Base-by-base conservation (phyloP, 169 alveolate genomes). In the Cryptosporidium sp. region DNA sequence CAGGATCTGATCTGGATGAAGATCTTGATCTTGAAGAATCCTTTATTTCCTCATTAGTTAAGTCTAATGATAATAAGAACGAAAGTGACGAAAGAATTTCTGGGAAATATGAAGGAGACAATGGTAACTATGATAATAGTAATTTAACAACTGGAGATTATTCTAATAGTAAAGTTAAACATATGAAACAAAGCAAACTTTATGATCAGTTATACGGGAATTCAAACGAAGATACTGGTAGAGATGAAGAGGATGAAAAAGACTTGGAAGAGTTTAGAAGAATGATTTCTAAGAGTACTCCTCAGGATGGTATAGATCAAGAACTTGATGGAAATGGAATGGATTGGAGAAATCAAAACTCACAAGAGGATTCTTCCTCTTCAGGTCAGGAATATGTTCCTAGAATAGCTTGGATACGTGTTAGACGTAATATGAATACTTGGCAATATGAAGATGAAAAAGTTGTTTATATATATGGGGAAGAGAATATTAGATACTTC, bases 401-500 rank as follows among this genome's bases (percentile, higher is more conserved):
- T 3, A 95, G 96, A 35, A 68, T 94, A 23, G 93, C 94, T 91
- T 94, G 97, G 97, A 91, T 93, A n/a, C 89, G 96, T 51, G 94
- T 91, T 73, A 85, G 94, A 73, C 91, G 97, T 68, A 85, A 86
- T 60, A 92, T 92, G 44, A 87, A 92, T 10, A 92, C 89, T 44
- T 96, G 94, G 86, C 91, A 93, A 8, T 95, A 94, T 65, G 93
- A 92, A 39, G 92, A 91, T 62, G 97, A 94, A 61, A 91, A 95
- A 3, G 95, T 94, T 35, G 96, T 95, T 18, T 92, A 92, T 70
- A 87, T 95, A 5, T 95, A 95, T 87, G 97, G 97, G 18, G 96
- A 92, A 52, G 94, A 95, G 73, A 95, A 95, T 67, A 87, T 95
- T 8, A 70, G 75, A 62, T 92, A 92, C 53, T 91, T 95, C 39